Evolutionary conservation across 208 protist species (phyloP).

Genomic region (Acanthamoeba lenticulata): DNA sequence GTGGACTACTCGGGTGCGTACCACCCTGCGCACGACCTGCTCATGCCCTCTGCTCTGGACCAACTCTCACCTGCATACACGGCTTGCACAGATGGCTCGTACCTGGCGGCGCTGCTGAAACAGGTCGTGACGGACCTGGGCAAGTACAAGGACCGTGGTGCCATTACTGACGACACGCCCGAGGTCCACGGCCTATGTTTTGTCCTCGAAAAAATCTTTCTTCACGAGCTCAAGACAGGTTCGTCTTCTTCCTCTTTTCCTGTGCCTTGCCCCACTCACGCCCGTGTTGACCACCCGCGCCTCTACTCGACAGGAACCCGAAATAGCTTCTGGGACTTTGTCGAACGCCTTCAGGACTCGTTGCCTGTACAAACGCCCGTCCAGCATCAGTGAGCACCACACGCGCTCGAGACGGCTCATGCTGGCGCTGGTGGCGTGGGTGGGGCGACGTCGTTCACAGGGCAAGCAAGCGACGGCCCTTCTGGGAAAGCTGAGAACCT

Average conservation of each 20-base stretch:
- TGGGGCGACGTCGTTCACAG: neutral
- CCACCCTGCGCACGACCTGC: neutral
- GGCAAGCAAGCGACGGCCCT: neutral
- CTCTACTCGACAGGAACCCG: neutral
- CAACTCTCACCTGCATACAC: neutral
- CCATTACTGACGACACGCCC: neutral
- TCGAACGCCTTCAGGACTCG: constrained; percentile 6
- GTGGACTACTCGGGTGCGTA: neutral
- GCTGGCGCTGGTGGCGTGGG: neutral
- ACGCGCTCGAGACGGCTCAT: neutral
- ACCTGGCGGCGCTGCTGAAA: constrained; percentile 26
- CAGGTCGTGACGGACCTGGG: neutral
- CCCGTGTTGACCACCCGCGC: neutral
- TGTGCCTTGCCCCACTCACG: neutral
- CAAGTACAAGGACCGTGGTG: constrained; percentile 20
- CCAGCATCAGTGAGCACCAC: no score
- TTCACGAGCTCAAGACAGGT: constrained; percentile 27
- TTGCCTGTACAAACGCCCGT: neutral
- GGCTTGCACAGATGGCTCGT: neutral
- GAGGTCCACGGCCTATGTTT: constrained; percentile 13
- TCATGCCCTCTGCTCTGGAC: neutral
- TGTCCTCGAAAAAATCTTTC: constrained; percentile 23
- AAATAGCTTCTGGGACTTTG: constrained; percentile 4
- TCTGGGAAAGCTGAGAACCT: neutral
- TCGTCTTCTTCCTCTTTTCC: neutral